Base-by-base conservation (phyloP, 768 basidiomycete species). In the Panus rudis region DNA sequence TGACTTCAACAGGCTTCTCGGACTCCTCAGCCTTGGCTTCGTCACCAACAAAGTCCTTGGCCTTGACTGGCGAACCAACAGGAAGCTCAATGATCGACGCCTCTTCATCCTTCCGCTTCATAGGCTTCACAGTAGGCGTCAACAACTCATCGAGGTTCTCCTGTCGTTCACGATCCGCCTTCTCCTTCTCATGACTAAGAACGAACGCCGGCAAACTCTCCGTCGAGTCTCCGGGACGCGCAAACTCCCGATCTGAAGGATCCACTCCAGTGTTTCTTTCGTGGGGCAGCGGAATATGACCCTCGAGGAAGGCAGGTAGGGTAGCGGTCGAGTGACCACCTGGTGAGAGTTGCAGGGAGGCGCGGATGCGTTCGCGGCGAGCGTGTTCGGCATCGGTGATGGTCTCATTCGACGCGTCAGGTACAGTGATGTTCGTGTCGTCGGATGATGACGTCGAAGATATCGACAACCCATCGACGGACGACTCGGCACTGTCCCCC, bases 191-290 rank as follows among this genome's bases (percentile, higher is more conserved):
- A n/a, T n/a, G n/a, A 7, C n/a, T 6, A 7, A 7, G n/a, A 35
- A 20, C 8, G 8, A 7, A 8, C 10, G 57, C 52, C 10, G 73
- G 73, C 8, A 86, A 66, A 47, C 77, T 78, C 66, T 88, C 86
- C 6, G 89, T 90, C 11, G 83, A 85, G 40, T 76, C 72, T 10
- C 74, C 80, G 13, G 91, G 86, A 37, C 90, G 75, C 19, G 79
- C 84, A 61, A 92, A 81, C 14, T 68, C 69, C 52, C 84, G 65
- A 27, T 92, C 90, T 13, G 83, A 84, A 6, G 78, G 79, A 55
- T 89, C 84, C 72, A 81, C 76, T 17, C 8, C 33, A 14, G 16
- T 8, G n/a, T n/a, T n/a, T n/a, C n/a, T n/a, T n/a, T n/a, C 42
- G 54, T 55, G 30, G 58, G 61, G 43, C 54, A 49, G 25, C 47